These are phyloP conservation scores for Lathyrus sativus DNA, from an alignment of 306 rosid genomes.

Conservation along the genomic window DNA sequence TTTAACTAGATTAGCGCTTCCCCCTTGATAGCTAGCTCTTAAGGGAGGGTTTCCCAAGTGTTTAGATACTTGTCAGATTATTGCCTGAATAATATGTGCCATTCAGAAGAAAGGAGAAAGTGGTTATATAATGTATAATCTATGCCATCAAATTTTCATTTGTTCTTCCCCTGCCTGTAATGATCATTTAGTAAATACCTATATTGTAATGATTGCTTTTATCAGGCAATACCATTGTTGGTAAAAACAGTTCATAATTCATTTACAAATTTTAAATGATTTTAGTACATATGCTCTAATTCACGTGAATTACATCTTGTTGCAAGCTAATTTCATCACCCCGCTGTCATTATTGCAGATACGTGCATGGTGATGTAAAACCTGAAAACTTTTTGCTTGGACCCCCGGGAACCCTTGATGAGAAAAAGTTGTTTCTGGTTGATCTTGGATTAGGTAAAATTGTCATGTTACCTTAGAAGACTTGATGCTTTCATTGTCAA, in stretches of 20 bases:
- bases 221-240: neutral
- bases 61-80: neutral
- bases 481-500: conserved; percentile 5
- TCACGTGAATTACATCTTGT: neutral
- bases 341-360: conserved; percentile 50
- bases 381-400: conserved; percentile 97
- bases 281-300: neutral
- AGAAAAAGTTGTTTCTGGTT: conserved; percentile 79
- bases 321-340: conserved; percentile 26
- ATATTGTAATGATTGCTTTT: conserved; percentile 6
- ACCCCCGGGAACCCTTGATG: conserved; percentile 72
- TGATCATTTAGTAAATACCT: conserved; percentile 8
- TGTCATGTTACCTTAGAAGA: conserved; percentile 1
- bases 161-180: neutral
- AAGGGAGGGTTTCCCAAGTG: neutral
- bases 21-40: neutral
- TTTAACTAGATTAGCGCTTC: neutral
- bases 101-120: no score
- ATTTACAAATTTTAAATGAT: neutral
- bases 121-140: neutral
- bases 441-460: conserved; percentile 86
- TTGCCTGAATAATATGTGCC: no score
- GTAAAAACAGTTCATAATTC: neutral
- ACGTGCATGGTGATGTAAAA: conserved; percentile 93
- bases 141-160: neutral